Conservation (phyloP, 2,329 filamentous ascomycete species). For the Sporothrix mexicana region DNA sequence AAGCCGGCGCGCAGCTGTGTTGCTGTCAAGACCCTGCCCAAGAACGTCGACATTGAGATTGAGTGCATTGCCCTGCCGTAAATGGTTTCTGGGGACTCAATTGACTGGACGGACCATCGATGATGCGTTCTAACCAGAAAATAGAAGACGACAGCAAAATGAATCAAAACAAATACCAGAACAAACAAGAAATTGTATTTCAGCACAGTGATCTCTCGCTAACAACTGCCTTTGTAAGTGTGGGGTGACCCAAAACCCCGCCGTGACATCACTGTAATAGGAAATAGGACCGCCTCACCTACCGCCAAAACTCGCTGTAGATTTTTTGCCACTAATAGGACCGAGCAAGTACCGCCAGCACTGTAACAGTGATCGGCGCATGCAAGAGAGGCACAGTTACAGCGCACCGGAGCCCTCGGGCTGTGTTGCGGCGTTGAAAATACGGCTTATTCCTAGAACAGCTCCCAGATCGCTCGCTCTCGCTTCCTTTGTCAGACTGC, state of each 20-base stretch:
- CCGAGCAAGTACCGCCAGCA: neutral
- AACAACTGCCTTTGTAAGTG: neutral
- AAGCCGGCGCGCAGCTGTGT: constrained; percentile 91
- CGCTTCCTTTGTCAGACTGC: constrained; percentile 9
- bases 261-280: constrained; percentile 20
- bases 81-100: constrained; percentile 30
- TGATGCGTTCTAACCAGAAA: neutral
- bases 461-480: neutral
- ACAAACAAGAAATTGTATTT: neutral
- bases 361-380: neutral
- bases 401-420: neutral
- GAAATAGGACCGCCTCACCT: neutral
- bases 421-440: neutral
- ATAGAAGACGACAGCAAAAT: neutral
- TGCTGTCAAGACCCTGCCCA: constrained; percentile 85
- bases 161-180: neutral
- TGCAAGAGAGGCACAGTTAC: too few relatives aligned
- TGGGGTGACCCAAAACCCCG: constrained; percentile 15
- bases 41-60: constrained; percentile 86
- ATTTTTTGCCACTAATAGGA: neutral
- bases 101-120: neutral
- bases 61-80: constrained; percentile 80
- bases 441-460: constrained; percentile 24
- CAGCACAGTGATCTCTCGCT: neutral
- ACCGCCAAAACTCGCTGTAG: constrained; percentile 5